Evolutionary conservation across 768 basidiomycete genomes (phyloP).

Genomic region (Crassisporium funariophilum): DNA sequence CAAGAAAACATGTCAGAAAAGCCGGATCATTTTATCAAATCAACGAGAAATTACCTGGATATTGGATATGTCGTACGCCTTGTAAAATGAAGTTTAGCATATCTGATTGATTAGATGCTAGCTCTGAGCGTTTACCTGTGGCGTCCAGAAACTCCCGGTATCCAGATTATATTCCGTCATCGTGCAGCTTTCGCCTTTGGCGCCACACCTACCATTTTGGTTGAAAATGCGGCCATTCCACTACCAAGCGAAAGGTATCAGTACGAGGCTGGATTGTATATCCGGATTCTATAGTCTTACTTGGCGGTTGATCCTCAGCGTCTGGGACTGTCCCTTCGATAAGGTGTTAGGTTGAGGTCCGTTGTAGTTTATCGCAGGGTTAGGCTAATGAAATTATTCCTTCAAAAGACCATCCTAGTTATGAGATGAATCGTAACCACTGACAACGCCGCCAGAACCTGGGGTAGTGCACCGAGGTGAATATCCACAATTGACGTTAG

Average conservation of each 20-base stretch:
- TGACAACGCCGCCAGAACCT: constrained; percentile 35
- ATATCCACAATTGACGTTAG: constrained; percentile 42
- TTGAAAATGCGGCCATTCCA: constrained; percentile 46
- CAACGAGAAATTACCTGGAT: too few species aligned
- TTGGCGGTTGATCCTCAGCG: constrained; percentile 30
- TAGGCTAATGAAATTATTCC: constrained; percentile 24
- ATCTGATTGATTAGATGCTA: too few species aligned
- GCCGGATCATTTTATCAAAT: too few species aligned
- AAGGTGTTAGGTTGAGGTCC: constrained; percentile 36
- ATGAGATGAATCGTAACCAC: too few species aligned
- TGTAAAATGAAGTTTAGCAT: too few species aligned
- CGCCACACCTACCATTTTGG: constrained; percentile 38
- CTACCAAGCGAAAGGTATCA: constrained; percentile 14
- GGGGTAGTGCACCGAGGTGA: constrained; percentile 39
- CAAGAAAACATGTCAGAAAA: too few species aligned
- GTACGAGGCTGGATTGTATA: background rate
- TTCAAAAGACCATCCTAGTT: too few species aligned
- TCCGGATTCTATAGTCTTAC: too few species aligned
- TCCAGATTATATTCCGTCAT: constrained; percentile 43
- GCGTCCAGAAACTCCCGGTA: constrained; percentile 28
- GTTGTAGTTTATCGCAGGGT: constrained; percentile 34
- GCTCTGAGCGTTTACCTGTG: constrained; percentile 21
- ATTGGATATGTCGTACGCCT: constrained; percentile 47
- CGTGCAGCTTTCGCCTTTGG: constrained; percentile 40
- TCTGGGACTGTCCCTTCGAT: constrained; percentile 27